Percentiles rank a stretch among this genome's conserved stretches.
phyloP scores from a whole-genome alignment of 495 filamentous ascomycete genomes.

The Clohesyomyces aquaticus region DNA sequence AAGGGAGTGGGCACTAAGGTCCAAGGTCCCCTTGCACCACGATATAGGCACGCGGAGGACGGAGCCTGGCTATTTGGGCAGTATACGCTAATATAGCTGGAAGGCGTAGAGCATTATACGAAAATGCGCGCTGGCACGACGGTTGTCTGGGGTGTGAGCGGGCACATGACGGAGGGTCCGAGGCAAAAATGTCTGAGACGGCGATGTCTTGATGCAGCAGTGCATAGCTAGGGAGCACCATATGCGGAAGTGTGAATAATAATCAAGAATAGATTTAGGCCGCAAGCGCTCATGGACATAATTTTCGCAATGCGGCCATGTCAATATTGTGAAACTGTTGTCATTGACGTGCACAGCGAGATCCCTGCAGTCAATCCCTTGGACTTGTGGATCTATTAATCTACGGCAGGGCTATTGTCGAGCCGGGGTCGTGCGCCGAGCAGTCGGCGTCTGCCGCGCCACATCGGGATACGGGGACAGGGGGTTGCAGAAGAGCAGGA shows the following conservation, averaged over 20 bases:
- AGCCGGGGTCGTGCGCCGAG: background rate
- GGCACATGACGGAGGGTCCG: background rate
- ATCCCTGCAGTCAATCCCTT: constrained; percentile 35
- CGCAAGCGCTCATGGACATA: constrained; percentile 1
- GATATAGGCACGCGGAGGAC: constrained; percentile 17
- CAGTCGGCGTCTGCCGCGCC: constrained; percentile 11
- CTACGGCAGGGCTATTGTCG: constrained; percentile 29
- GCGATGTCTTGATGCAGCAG: constrained; percentile 1
- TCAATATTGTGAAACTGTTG: constrained; percentile 36
- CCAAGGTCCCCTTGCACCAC: constrained; percentile 12
- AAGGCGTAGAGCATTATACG: constrained; percentile 22
- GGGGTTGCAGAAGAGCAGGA: constrained; percentile 10
- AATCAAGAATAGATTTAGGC: constrained; percentile 31
- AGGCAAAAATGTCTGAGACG: constrained; percentile 6
- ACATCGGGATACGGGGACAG: constrained; percentile 5
- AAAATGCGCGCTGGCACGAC: constrained; percentile 21
- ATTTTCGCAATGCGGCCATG: constrained; percentile 14
- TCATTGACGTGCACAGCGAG: constrained; percentile 12
- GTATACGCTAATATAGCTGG: constrained; percentile 5
- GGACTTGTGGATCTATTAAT: constrained; percentile 27
- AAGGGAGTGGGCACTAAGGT: constrained; percentile 18
- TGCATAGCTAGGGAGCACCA: no score
- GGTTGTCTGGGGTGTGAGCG: constrained; percentile 16
- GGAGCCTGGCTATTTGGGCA: background rate
- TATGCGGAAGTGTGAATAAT: no score